Conservation (phyloP, 2,329 filamentous ascomycete genomes). For the Penicillium sp. region DNA sequence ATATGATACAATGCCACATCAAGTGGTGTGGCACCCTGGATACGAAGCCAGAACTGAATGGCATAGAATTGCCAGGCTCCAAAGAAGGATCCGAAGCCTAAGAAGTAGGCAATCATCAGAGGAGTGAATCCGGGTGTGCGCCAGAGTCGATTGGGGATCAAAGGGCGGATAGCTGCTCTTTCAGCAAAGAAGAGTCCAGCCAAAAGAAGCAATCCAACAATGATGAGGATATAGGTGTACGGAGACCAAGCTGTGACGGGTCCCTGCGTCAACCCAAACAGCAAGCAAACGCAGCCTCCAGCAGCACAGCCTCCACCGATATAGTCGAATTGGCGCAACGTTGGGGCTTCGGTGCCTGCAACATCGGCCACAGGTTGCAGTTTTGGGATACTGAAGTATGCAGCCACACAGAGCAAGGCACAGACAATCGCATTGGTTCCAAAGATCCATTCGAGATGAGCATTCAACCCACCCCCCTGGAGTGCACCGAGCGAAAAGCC, state of each 20-base stretch:
- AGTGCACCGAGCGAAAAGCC: slow-evolving; percentile 48
- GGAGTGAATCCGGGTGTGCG: slow-evolving; percentile 47
- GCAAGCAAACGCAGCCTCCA: slow-evolving; percentile 55
- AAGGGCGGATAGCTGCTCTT: slow-evolving; percentile 44
- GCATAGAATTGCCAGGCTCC: slow-evolving; percentile 46
- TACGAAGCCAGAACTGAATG: slow-evolving; percentile 43
- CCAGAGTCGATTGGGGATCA: slow-evolving; percentile 51
- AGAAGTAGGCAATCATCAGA: slow-evolving; percentile 48
- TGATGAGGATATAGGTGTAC: slow-evolving; percentile 52
- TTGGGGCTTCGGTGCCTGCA: slow-evolving; percentile 31
- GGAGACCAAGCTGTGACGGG: slow-evolving; percentile 52
- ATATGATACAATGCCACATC: slow-evolving; percentile 49
- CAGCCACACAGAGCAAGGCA: slow-evolving; percentile 39
- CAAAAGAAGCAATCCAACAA: slow-evolving; percentile 51
- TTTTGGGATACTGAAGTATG: slow-evolving; percentile 44
- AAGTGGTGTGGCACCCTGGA: slow-evolving; percentile 43
- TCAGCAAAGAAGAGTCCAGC: slow-evolving; percentile 52
- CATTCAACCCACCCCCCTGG: slow-evolving; percentile 46
- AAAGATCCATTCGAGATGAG: slow-evolving; percentile 48
- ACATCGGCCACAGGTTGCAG: slow-evolving; percentile 35
- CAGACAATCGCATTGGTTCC: slow-evolving; percentile 47
- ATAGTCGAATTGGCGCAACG: slow-evolving; percentile 38
- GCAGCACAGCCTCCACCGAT: slow-evolving; percentile 52
- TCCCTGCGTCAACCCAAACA: slow-evolving; percentile 60
- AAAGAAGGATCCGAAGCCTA: slow-evolving; percentile 50